phyloP scores from a whole-genome alignment of 2,329 filamentous ascomycete genomes.

The Chrysoporthe cubensis region DNA sequence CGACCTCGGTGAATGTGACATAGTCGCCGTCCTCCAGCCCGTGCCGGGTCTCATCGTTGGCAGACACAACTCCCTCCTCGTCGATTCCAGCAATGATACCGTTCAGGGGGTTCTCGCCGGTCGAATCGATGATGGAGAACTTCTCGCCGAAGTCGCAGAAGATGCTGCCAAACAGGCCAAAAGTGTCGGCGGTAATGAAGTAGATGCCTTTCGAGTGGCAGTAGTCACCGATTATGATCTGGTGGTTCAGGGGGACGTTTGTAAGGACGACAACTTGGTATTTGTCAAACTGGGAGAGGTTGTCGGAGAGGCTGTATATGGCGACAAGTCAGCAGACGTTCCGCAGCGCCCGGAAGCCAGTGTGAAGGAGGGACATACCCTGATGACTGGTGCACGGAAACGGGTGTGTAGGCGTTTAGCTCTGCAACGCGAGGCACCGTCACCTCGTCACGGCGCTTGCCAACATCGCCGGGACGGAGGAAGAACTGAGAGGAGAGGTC shows the following conservation, averaged over 20 bases:
- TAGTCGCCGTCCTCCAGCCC: conserved; percentile 96
- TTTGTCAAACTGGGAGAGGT: conserved; percentile 81
- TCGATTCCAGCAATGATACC: conserved; percentile 92
- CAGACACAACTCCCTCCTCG: conserved; percentile 87
- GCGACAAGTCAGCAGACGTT: conserved; percentile 22
- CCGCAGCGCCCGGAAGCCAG: not conserved
- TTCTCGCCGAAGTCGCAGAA: conserved; percentile 98
- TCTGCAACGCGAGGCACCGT: conserved; percentile 90
- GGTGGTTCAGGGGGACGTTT: conserved; percentile 76
- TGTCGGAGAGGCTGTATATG: conserved; percentile 65
- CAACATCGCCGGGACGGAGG: conserved; percentile 83
- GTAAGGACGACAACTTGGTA: conserved; percentile 95
- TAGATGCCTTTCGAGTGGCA: conserved; percentile 94
- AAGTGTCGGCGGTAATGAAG: conserved; percentile 84
- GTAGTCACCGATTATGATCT: conserved; percentile 86
- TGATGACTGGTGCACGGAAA: conserved; percentile 71
- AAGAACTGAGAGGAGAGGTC: conserved; percentile 99
- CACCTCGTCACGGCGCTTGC: conserved; percentile 85
- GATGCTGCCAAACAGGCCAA: conserved; percentile 90
- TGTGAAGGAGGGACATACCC: conserved; percentile 44
- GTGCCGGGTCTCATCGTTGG: conserved; percentile 91
- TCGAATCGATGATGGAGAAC: conserved; percentile 88
- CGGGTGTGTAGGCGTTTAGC: conserved; percentile 94
- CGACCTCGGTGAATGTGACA: conserved; percentile 90
- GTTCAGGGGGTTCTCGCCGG: conserved; percentile 82